phyloP scores from a whole-genome alignment of 345 rosid species.

The Abelmoschus esculentus region DNA sequence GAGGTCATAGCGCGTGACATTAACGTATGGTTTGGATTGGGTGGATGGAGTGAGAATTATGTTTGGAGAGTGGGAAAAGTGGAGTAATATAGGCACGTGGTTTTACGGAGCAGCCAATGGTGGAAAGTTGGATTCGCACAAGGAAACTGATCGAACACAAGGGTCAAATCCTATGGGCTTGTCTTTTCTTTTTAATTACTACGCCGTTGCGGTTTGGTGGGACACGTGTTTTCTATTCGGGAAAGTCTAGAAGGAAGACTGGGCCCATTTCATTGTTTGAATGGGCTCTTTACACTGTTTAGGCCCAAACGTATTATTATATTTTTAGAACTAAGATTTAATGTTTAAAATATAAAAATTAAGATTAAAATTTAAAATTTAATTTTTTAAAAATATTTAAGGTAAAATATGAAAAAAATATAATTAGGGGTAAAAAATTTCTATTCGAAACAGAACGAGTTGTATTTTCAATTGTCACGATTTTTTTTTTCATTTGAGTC shows the following conservation, averaged over 20 bases:
- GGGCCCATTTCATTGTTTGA: too few species aligned
- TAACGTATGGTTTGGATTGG: background rate
- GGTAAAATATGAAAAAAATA: too few species aligned
- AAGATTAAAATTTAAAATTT: too few species aligned
- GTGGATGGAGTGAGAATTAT: background rate
- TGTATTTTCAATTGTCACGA: too few species aligned
- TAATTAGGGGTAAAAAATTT: too few species aligned
- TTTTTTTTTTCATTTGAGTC: too few species aligned
- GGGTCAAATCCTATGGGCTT: conserved; percentile 9
- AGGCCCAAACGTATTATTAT: too few species aligned
- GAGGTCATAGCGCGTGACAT: background rate
- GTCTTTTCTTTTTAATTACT: background rate
- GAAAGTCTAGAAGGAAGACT: too few species aligned
- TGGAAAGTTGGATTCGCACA: background rate
- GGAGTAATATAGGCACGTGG: conserved; percentile 3
- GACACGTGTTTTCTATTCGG: background rate
- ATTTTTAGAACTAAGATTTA: too few species aligned
- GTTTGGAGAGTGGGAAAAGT: background rate
- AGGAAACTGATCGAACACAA: background rate
- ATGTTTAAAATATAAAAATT: too few species aligned
- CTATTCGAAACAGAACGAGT: too few species aligned
- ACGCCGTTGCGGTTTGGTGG: background rate
- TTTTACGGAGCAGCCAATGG: background rate
- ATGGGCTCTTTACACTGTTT: background rate
- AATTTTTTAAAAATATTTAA: too few species aligned